A percentile compares a stretch with the other conserved stretches of the same genome.
phyloP scores from a whole-genome alignment of 768 basidiomycete species.

The Rhizopogon vinicolor region DNA sequence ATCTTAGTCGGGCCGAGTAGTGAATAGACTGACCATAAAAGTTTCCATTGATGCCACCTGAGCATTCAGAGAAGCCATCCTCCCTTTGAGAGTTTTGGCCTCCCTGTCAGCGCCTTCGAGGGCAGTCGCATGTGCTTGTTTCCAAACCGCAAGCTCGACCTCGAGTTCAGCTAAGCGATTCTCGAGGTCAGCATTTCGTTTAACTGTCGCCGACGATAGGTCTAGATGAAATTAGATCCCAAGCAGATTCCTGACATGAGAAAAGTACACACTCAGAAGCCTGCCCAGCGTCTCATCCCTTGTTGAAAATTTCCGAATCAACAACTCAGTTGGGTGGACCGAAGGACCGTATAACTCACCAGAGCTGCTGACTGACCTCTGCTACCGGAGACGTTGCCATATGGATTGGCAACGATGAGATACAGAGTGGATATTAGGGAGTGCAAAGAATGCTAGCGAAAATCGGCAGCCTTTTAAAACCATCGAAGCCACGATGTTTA shows the following conservation, averaged over 20 bases:
- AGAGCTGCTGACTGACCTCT: slow-evolving; percentile 60
- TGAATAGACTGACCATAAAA: slow-evolving; percentile 32
- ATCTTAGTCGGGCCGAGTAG: not conserved
- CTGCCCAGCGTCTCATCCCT: slow-evolving; percentile 68
- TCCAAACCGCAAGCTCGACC: slow-evolving; percentile 65
- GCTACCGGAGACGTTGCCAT: slow-evolving; percentile 53
- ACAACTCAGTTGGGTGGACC: slow-evolving; percentile 5
- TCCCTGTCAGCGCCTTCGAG: slow-evolving; percentile 62
- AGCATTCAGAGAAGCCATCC: slow-evolving; percentile 57
- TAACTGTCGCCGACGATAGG: slow-evolving; percentile 59
- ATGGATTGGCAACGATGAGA: slow-evolving; percentile 33
- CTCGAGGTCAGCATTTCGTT: slow-evolving; percentile 61
- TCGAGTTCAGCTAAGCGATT: slow-evolving; percentile 63
- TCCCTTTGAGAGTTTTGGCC: slow-evolving; percentile 62
- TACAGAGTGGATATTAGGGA: slow-evolving; percentile 28
- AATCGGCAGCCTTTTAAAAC: slow-evolving; percentile 30
- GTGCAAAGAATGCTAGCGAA: slow-evolving; percentile 24
- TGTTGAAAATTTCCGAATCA: slow-evolving; percentile 17
- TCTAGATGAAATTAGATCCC: slow-evolving; percentile 33
- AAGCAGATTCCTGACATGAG: slow-evolving; percentile 2
- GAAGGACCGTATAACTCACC: slow-evolving; percentile 37
- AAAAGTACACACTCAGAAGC: slow-evolving; percentile 46
- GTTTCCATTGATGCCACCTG: slow-evolving; percentile 58
- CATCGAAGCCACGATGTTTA: slow-evolving; percentile 23
- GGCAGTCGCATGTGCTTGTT: slow-evolving; percentile 60